Percentiles rank a stretch among this genome's conserved stretches.
Conservation (phyloP, 2,329 filamentous ascomycete species). For the Clathrospora elynae region DNA sequence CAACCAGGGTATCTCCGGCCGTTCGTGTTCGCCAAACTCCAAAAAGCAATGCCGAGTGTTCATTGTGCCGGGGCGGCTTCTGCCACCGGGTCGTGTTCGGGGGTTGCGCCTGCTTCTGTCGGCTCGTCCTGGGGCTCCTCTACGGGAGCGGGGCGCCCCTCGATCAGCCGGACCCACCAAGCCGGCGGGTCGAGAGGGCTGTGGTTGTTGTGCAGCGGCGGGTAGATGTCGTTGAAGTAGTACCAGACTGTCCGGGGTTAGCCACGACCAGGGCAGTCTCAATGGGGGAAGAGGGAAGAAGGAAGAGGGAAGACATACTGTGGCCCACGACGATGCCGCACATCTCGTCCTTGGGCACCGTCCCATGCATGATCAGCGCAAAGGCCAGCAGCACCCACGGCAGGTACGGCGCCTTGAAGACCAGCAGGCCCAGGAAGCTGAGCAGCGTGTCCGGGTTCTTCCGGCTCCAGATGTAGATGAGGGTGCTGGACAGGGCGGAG, state of each 20-base stretch:
- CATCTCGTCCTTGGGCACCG: conserved; percentile 91
- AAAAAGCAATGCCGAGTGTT: conserved; percentile 9
- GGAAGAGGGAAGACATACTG: conserved; percentile 48
- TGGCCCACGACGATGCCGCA: conserved; percentile 94
- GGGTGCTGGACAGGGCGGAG: conserved; percentile 86
- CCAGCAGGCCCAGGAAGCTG: conserved; percentile 81
- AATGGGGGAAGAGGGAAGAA: not conserved
- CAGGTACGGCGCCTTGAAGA: conserved; percentile 91
- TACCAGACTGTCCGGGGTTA: conserved; percentile 72
- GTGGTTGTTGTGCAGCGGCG: conserved; percentile 81
- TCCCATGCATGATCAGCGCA: conserved; percentile 87
- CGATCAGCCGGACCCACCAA: conserved; percentile 90
- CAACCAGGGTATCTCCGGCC: conserved; percentile 36
- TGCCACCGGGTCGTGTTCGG: conserved; percentile 12
- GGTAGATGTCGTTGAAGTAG: conserved; percentile 97
- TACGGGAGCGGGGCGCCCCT: conserved; percentile 45
- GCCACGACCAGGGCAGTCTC: not conserved
- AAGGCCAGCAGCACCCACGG: conserved; percentile 96
- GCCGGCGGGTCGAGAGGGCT: conserved; percentile 84
- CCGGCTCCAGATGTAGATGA: conserved; percentile 98
- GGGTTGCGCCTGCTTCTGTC: conserved; percentile 2
- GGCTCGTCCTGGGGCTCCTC: conserved; percentile 24
- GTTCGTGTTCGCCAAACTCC: conserved; percentile 31
- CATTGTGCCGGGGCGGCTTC: conserved; percentile 23
- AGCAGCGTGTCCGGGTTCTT: conserved; percentile 90